Conservation (phyloP, 179 eudicot species). For the Spergularia azorica region DNA sequence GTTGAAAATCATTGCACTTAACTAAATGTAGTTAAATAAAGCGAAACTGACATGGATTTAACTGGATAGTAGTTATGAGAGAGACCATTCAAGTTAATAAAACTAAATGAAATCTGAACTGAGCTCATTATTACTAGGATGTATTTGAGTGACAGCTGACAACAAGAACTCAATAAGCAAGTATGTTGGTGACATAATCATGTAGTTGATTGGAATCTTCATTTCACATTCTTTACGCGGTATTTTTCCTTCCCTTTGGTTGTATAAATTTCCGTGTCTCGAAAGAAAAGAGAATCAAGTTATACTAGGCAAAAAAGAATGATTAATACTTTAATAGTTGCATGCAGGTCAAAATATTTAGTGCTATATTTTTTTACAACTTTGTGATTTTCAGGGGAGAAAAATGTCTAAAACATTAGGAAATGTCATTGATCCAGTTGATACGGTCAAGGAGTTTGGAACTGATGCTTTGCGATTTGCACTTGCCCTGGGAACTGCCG, state of each 20-base stretch:
- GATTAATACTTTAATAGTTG: not conserved
- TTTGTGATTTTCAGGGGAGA: conserved; percentile 62
- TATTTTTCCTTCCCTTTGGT: not conserved
- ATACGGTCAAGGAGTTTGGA: conserved; percentile 84
- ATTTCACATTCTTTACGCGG: not conserved
- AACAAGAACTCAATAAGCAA: not conserved
- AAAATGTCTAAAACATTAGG: conserved; percentile 98
- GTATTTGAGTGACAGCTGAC: too few species aligned
- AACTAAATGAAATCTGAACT: too few species aligned
- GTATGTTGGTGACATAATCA: not conserved
- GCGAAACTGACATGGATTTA: too few species aligned
- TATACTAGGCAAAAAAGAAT: not conserved
- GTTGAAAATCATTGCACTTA: too few species aligned
- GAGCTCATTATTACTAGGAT: too few species aligned
- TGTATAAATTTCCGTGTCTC: not conserved
- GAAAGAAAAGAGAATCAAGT: not conserved
- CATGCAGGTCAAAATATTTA: not conserved
- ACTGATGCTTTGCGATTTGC: conserved; percentile 95
- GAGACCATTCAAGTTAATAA: too few species aligned
- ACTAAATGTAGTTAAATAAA: too few species aligned
- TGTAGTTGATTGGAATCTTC: not conserved
- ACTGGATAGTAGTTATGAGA: too few species aligned
- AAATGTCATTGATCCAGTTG: conserved; percentile 93
- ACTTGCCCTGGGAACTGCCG: conserved; percentile 91
- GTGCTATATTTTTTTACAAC: not conserved